These are phyloP conservation scores for Polyporus arcularius DNA, from an alignment of 768 basidiomycete genomes.

Conservation along the genomic window DNA sequence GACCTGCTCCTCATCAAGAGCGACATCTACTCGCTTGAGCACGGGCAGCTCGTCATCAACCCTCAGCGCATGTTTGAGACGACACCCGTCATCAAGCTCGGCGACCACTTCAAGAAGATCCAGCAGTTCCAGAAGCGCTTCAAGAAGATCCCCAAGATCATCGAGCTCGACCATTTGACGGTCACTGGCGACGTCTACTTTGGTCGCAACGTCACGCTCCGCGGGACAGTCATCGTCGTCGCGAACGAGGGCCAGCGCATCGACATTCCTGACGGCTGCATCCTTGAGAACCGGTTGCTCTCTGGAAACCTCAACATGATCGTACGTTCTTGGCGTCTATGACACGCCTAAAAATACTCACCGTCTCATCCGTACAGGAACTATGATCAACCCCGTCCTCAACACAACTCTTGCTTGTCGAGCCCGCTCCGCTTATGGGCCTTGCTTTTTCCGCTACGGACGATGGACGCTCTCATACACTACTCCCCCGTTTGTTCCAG, in stretches of 20 bases:
- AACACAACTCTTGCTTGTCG: neutral
- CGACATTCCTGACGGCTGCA: conserved; percentile 73
- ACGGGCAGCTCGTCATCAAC: conserved; percentile 88
- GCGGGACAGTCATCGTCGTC: conserved; percentile 87
- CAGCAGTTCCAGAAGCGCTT: conserved; percentile 92
- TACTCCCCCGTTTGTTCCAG: neutral
- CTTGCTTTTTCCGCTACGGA: neutral
- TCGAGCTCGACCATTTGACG: conserved; percentile 93
- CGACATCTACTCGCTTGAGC: conserved; percentile 87
- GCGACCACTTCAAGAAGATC: conserved; percentile 97
- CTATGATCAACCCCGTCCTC: conserved; percentile 23
- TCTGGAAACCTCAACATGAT: conserved; percentile 79
- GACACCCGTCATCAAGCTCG: conserved; percentile 95
- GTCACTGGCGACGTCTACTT: conserved; percentile 92
- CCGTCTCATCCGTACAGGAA: conserved; percentile 24
- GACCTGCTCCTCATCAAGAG: conserved; percentile 89
- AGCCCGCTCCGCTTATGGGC: neutral
- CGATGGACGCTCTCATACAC: conserved; percentile 5
- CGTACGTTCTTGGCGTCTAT: conserved; percentile 35
- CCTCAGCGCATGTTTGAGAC: conserved; percentile 79
- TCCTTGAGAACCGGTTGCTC: conserved; percentile 70
- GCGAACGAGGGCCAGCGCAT: conserved; percentile 79
- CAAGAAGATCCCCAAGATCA: conserved; percentile 89
- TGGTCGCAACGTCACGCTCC: conserved; percentile 81
- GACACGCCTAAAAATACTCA: conserved; percentile 2